These are phyloP conservation scores for Cymbopogon citratus DNA, from an alignment of 176 grass and related monocot species.

Conservation along the genomic window DNA sequence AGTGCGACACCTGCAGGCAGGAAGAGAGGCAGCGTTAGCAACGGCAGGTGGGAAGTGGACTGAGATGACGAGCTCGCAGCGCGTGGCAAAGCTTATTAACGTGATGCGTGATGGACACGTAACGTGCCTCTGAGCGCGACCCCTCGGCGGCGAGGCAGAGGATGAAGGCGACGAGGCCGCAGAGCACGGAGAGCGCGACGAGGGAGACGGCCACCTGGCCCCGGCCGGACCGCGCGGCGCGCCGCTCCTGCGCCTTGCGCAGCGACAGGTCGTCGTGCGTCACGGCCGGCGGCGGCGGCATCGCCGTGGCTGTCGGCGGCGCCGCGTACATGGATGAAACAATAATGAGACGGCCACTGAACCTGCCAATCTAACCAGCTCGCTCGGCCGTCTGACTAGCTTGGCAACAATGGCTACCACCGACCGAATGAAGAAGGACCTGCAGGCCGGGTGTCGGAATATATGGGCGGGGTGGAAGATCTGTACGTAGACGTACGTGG, in stretches of 20 bases:
- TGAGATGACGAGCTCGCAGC: too few species aligned
- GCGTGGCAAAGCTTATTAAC: too few species aligned
- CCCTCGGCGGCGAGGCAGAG: conserved; percentile 78
- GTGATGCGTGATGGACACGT: too few species aligned
- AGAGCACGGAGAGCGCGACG: conserved; percentile 67
- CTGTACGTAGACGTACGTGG: too few species aligned
- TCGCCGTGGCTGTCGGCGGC: background rate
- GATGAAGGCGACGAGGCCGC: conserved; percentile 68
- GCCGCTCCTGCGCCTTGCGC: conserved; percentile 41
- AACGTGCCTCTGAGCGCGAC: conserved; percentile 78
- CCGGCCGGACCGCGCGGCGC: conserved; percentile 31
- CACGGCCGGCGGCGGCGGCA: conserved; percentile 38
- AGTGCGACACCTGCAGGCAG: conserved; percentile 55
- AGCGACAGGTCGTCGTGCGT: conserved; percentile 79
- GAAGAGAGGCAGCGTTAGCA: background rate
- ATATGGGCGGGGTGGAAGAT: background rate
- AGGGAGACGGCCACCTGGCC: conserved; percentile 48
- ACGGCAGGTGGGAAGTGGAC: too few species aligned
- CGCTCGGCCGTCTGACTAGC: background rate
- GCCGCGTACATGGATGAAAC: background rate
- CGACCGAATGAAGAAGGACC: too few species aligned
- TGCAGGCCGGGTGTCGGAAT: background rate
- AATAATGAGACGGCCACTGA: background rate
- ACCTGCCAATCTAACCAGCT: background rate
- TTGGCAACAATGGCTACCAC: background rate